phyloP scores from a whole-genome alignment of 805 yeast species.

The Candida maesae region DNA sequence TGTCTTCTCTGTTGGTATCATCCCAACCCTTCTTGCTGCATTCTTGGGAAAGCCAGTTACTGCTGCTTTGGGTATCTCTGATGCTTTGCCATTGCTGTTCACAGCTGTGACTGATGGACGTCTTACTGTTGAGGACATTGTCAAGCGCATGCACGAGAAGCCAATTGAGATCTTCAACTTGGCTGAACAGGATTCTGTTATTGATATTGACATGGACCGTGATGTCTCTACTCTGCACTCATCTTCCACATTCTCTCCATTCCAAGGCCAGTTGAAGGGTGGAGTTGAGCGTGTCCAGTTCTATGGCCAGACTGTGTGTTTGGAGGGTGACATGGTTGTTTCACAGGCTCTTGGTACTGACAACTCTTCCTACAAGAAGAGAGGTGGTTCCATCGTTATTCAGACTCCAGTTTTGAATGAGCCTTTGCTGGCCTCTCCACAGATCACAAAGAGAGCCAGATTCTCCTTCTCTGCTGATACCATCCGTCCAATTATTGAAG shows the following conservation, averaged over 20 bases:
- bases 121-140: conserved; percentile 69
- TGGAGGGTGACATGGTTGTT: conserved; percentile 74
- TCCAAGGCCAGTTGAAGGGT: conserved; percentile 60
- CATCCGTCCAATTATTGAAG: conserved; percentile 34
- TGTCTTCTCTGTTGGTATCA: conserved; percentile 79
- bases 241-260: conserved; percentile 50
- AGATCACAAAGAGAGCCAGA: conserved; percentile 36
- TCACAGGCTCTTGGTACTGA: conserved; percentile 54
- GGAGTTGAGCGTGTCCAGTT: conserved; percentile 85
- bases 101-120: conserved; percentile 73
- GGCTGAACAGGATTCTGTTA: conserved; percentile 71
- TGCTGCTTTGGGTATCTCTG: conserved; percentile 76
- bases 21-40: conserved; percentile 71
- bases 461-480: conserved; percentile 47
- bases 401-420: conserved; percentile 25
- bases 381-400: conserved; percentile 25
- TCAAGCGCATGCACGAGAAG: conserved; percentile 68
- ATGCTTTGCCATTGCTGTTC: conserved; percentile 76
- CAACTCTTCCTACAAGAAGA: conserved; percentile 28
- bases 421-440: conserved; percentile 36
- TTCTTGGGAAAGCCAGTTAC: conserved; percentile 55
- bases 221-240: conserved; percentile 38
- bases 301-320: conserved; percentile 72
- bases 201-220: conserved; percentile 85
- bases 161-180: conserved; percentile 82